These are phyloP conservation scores for Aspergillus sparsus DNA, from an alignment of 495 filamentous ascomycete genomes.

Conservation along the genomic window DNA sequence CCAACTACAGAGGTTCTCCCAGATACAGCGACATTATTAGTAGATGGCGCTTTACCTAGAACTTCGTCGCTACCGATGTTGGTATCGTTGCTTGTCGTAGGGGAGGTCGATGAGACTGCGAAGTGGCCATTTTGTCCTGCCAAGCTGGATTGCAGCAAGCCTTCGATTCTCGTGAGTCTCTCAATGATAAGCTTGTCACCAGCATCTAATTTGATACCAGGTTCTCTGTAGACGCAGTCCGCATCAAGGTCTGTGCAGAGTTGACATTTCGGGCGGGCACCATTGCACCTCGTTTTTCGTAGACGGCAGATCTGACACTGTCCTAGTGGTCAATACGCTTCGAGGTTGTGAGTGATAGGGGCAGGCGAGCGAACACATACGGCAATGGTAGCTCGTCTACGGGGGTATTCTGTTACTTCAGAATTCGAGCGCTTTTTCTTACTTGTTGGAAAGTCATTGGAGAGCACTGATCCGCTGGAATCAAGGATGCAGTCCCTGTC, in stretches of 20 bases:
- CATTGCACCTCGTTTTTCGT: constrained; percentile 80
- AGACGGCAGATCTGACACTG: constrained; percentile 85
- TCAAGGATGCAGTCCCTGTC: constrained; percentile 20
- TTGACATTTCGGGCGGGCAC: constrained; percentile 79
- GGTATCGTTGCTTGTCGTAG: constrained; percentile 70
- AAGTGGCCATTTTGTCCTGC: constrained; percentile 51
- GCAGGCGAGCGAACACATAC: constrained; percentile 46
- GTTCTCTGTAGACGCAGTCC: constrained; percentile 81
- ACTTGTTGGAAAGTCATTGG: constrained; percentile 12
- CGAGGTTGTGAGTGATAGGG: too few relatives aligned
- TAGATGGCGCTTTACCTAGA: constrained; percentile 37
- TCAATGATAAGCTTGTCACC: constrained; percentile 84
- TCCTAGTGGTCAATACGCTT: not conserved
- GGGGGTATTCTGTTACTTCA: constrained; percentile 65
- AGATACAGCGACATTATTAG: constrained; percentile 37
- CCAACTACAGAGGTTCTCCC: constrained; percentile 65
- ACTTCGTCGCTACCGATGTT: constrained; percentile 65
- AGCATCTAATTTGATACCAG: constrained; percentile 83
- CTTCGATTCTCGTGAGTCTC: constrained; percentile 73
- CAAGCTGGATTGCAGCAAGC: constrained; percentile 68
- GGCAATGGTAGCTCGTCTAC: constrained; percentile 70
- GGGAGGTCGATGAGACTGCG: constrained; percentile 56
- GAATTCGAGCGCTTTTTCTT: constrained; percentile 65
- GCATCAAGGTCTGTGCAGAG: constrained; percentile 80
- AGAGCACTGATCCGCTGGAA: constrained; percentile 5